A percentile compares a stretch with the other conserved stretches of the same genome.
phyloP scores from a whole-genome alignment of 2,329 filamentous ascomycete genomes.

The Nannizziopsis barbatae region DNA sequence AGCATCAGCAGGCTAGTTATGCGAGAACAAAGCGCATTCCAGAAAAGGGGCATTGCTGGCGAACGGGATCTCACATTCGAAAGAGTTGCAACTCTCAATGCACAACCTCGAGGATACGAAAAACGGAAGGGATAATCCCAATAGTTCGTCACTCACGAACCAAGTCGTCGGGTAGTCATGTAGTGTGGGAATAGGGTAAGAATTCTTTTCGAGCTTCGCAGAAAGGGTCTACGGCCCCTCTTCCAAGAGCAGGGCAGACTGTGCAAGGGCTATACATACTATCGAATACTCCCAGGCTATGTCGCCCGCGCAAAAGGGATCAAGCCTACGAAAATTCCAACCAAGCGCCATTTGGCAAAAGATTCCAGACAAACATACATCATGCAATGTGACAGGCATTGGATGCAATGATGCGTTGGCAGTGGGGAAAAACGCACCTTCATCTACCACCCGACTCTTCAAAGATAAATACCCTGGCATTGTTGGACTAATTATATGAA shows the following conservation, averaged over 20 bases:
- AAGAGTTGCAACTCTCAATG: background rate
- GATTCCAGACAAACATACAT: constrained; percentile 70
- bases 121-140: background rate
- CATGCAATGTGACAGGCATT: constrained; percentile 28
- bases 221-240: too few relatives aligned
- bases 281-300: too few relatives aligned
- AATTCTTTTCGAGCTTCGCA: too few relatives aligned
- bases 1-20: too few relatives aligned
- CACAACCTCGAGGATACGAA: background rate
- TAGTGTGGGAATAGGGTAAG: too few relatives aligned
- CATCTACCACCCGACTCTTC: constrained; percentile 6
- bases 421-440: constrained; percentile 29
- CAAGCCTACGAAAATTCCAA: too few relatives aligned
- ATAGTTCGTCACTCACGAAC: constrained; percentile 4
- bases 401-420: constrained; percentile 70
- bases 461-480: constrained; percentile 1
- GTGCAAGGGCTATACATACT: too few relatives aligned
- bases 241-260: too few relatives aligned
- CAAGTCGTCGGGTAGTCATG: constrained; percentile 4
- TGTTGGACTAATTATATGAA: background rate
- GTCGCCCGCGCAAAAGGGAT: too few relatives aligned
- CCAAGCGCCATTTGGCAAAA: constrained; percentile 38
- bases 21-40: too few relatives aligned
- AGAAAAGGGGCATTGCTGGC: too few relatives aligned
- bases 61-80: too few relatives aligned